These are phyloP conservation scores for Ocimum tenuiflorum DNA, from an alignment of 257 asterid species.

Conservation along the genomic window DNA sequence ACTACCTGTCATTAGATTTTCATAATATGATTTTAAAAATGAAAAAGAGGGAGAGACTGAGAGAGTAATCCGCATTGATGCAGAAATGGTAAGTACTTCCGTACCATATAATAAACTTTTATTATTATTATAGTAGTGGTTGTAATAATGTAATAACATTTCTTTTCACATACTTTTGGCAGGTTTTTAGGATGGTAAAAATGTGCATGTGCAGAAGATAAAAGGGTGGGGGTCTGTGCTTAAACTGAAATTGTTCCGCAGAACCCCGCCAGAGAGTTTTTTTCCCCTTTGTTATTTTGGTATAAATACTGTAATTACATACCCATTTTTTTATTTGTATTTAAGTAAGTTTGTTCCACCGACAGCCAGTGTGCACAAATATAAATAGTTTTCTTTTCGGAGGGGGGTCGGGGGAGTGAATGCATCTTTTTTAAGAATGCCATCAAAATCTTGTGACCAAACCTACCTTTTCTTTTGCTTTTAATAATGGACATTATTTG, in stretches of 20 bases:
- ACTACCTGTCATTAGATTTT: conserved; percentile 52
- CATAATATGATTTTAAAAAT: conserved; percentile 9
- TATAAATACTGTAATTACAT: conserved; percentile 74
- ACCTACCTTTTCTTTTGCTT: conserved; percentile 5
- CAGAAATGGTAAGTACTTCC: conserved; percentile 30
- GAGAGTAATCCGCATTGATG: conserved; percentile 1
- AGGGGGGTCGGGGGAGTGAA: conserved; percentile 17
- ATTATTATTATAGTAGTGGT: neutral
- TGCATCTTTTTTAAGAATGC: neutral
- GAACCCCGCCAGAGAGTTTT: conserved; percentile 27
- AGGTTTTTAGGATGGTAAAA: conserved; percentile 37
- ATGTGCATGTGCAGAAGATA: conserved; percentile 9
- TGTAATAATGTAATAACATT: conserved; percentile 3
- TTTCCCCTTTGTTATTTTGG: conserved; percentile 27
- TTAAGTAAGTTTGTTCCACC: conserved; percentile 47
- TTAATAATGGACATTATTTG: conserved; percentile 9
- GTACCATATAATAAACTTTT: neutral
- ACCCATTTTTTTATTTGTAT: conserved; percentile 69
- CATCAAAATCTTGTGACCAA: conserved; percentile 21
- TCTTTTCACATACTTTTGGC: conserved; percentile 8
- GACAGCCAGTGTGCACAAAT: conserved; percentile 32
- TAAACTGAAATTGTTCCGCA: conserved; percentile 28
- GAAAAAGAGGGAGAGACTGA: neutral
- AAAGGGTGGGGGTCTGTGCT: conserved; percentile 30
- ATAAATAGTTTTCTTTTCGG: conserved; percentile 17